Base-by-base conservation (phyloP, 2,329 filamentous ascomycete species). In the Lachnellula willkommii region DNA sequence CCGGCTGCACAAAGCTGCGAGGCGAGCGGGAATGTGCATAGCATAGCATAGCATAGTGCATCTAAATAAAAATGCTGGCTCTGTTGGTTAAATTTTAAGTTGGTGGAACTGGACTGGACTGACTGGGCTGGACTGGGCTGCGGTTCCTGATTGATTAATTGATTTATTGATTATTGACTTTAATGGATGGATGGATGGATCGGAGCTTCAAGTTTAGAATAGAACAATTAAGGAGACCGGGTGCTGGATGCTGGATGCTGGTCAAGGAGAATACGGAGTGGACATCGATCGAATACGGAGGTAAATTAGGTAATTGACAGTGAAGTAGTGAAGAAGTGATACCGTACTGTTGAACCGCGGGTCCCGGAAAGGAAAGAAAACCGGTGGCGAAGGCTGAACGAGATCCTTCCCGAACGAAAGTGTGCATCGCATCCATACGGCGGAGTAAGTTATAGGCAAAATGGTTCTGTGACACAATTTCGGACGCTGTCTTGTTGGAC, bases 11-110 rank as follows among this genome's bases (percentile, higher is more conserved):
- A 58, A 53, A 43, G 43, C 60, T 63, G 61, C 63, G 54, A 56
- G 55, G 57, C 54, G 54, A 52, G 52, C 62, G 64, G 64, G 48
- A 60, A 35, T 59, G 58, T 63, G 64, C 64, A 66, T 32, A 32
- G 28, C 9, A 32, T 28, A 28, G 26, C 26, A 28, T 32, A 32
- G 28, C 28, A 32, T 63, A 53, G 53, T 57, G 53, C 54, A 47
- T 56, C 50, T 51, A 37, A 36, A 11, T 51, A 37, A 36, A 56
- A 17, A 8, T 6, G 22, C 22, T 22, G 50, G 45, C 50, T 56
- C 50, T 59, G 50, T 46, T 55, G 46, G 46, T 55, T 47, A 52
- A 24, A 53, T 24, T 43, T 22, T 26, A 28, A 52, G 39, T 47
- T 49, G 45, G 37, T 40, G 37, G 5, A 15, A 40, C 49, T 24